Percentiles rank a stretch among this genome's conserved stretches.
Conservation (phyloP, 2,329 filamentous ascomycete genomes). For the Trichoderma atroviride region DNA sequence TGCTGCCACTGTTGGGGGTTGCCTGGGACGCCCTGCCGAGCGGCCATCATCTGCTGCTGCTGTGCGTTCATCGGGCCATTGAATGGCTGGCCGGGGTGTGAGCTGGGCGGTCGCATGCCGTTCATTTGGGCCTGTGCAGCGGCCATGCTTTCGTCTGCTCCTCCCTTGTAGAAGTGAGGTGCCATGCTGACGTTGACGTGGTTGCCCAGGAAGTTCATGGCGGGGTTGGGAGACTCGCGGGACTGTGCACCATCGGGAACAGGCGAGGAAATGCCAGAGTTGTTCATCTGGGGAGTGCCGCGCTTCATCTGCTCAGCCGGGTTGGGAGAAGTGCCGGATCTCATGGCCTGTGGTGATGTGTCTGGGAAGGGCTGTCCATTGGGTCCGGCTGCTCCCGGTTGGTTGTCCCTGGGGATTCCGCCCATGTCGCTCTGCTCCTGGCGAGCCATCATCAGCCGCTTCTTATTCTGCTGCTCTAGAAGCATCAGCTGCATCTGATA, state of each 20-base stretch:
- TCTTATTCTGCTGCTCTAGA: conserved; percentile 86
- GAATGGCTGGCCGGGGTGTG: conserved; percentile 63
- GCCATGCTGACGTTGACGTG: conserved; percentile 65
- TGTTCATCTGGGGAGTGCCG: conserved; percentile 72
- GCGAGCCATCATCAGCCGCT: conserved; percentile 79
- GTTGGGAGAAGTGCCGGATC: conserved; percentile 74
- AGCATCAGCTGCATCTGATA: conserved; percentile 91
- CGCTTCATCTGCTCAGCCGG: conserved; percentile 79
- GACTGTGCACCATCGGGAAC: conserved; percentile 70
- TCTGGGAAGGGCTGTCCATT: conserved; percentile 68
- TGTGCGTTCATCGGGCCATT: conserved; percentile 60
- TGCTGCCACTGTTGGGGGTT: conserved; percentile 46
- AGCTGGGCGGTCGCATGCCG: conserved; percentile 69
- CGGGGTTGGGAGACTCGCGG: conserved; percentile 64
- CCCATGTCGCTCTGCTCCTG: conserved; percentile 71
- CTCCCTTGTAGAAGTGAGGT: conserved; percentile 61
- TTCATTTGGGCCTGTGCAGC: conserved; percentile 56
- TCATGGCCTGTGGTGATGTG: conserved; percentile 69
- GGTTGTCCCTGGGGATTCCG: conserved; percentile 54
- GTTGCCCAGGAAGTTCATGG: conserved; percentile 64
- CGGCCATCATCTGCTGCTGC: conserved; percentile 62
- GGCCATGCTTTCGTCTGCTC: conserved; percentile 60
- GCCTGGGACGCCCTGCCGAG: conserved; percentile 38
- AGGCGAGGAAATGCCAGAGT: conserved; percentile 69
- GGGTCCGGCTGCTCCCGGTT: conserved; percentile 56